A percentile compares a stretch with the other conserved stretches of the same genome.
Evolutionary conservation across 1,284 basidiomycete species (phyloP).

Genomic region (Cutaneotrichosporon cavernicola): DNA sequence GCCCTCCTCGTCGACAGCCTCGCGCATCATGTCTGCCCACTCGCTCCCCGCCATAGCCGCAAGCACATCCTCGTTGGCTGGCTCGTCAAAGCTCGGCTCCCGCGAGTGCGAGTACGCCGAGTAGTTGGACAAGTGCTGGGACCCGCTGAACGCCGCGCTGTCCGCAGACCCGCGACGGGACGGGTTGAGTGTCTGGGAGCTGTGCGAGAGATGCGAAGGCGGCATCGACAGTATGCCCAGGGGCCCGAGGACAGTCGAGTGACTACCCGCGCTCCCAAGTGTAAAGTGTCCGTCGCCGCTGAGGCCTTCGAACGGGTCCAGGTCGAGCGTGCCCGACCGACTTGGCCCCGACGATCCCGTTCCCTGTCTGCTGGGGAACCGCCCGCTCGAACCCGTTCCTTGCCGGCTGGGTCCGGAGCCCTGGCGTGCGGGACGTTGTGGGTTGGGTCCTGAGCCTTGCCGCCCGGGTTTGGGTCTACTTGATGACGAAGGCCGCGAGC

Average conservation of each 20-base stretch:
- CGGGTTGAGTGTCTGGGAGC: neutral
- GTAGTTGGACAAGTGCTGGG: slow-evolving; percentile 6
- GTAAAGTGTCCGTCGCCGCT: slow-evolving; percentile 6
- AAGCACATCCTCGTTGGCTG: slow-evolving; percentile 30
- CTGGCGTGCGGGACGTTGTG: neutral
- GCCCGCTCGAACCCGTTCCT: slow-evolving; percentile 1
- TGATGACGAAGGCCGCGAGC: slow-evolving; percentile 7
- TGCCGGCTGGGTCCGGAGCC: slow-evolving; percentile 1
- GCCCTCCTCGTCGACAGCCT: slow-evolving; percentile 39
- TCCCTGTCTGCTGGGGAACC: neutral
- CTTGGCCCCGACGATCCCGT: slow-evolving; percentile 4
- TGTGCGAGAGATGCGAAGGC: slow-evolving; percentile 1
- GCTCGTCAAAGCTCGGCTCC: slow-evolving; percentile 18
- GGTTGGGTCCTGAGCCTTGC: neutral
- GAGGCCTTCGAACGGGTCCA: neutral
- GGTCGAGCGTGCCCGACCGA: neutral
- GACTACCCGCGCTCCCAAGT: neutral
- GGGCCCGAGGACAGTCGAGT: neutral
- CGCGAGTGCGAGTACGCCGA: slow-evolving; percentile 4
- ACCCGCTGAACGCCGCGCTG: neutral
- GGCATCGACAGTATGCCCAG: neutral
- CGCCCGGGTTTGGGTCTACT: neutral
- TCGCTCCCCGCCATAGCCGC: slow-evolving; percentile 39
- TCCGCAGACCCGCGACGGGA: slow-evolving; percentile 2
- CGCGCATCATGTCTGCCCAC: slow-evolving; percentile 54